Evolutionary conservation across 1,284 basidiomycete genomes (phyloP).

Genomic region (Mycosarcoma mackinlayi): DNA sequence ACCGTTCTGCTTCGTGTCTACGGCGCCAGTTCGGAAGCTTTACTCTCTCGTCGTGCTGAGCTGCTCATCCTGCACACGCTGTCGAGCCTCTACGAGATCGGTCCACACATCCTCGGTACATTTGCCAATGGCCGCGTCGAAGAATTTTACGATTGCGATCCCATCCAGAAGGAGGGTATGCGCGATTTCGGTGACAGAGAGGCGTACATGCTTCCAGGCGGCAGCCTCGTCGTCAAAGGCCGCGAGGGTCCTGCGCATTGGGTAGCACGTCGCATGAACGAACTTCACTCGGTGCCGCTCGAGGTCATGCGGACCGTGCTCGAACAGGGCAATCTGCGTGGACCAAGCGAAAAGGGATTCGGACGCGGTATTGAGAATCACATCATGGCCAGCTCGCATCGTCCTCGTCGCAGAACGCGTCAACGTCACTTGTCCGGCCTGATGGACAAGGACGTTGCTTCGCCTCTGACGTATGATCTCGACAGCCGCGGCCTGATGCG

Average conservation of each 20-base stretch:
- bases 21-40: constrained; percentile 60
- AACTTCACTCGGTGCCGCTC: constrained; percentile 66
- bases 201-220: constrained; percentile 42
- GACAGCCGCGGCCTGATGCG: constrained; percentile 39
- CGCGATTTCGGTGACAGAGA: constrained; percentile 59
- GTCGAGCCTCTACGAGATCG: constrained; percentile 66
- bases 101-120: constrained; percentile 66
- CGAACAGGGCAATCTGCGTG: constrained; percentile 64
- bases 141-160: constrained; percentile 64
- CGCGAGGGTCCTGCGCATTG: constrained; percentile 62
- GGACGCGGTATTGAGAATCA: constrained; percentile 66
- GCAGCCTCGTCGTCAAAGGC: constrained; percentile 48
- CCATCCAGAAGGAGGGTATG: constrained; percentile 62
- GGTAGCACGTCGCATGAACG: constrained; percentile 66
- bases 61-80: constrained; percentile 66
- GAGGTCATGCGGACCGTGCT: constrained; percentile 65
- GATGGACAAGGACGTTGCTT: constrained; percentile 21
- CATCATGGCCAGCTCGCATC: constrained; percentile 64
- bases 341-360: constrained; percentile 58
- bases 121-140: constrained; percentile 67
- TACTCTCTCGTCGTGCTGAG: constrained; percentile 63
- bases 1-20: constrained; percentile 66
- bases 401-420: constrained; percentile 47
- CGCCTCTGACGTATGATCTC: constrained; percentile 25
- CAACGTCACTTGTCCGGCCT: constrained; percentile 22